These are phyloP conservation scores for Fusarium sp. DNA, from an alignment of 2,329 filamentous ascomycete species.

Conservation along the genomic window DNA sequence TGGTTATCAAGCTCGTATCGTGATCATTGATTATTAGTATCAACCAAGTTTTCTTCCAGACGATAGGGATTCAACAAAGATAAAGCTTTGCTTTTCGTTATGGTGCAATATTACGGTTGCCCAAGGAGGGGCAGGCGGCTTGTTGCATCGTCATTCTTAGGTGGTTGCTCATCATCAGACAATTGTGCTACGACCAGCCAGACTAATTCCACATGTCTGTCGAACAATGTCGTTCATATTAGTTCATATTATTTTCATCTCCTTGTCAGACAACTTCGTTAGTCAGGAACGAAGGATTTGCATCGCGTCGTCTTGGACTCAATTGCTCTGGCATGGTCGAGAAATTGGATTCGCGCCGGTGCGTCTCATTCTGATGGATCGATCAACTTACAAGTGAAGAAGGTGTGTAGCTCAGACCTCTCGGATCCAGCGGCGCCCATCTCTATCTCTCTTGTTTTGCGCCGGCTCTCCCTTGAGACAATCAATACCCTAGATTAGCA, in stretches of 20 bases:
- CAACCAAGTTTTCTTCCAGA: too few species aligned
- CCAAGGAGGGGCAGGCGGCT: conserved; percentile 30
- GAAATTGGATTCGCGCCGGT: conserved; percentile 37
- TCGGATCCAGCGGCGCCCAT: conserved; percentile 35
- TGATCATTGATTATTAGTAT: conserved; percentile 29
- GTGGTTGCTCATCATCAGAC: conserved; percentile 45
- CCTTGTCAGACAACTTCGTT: conserved; percentile 29
- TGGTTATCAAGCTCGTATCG: conserved; percentile 10
- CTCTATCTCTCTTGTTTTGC: conserved; percentile 29
- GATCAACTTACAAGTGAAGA: conserved; percentile 22
- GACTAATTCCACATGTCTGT: conserved; percentile 14
- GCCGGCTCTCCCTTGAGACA: conserved; percentile 20
- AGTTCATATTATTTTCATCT: conserved; percentile 22
- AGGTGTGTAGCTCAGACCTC: conserved; percentile 37
- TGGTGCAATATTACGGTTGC: conserved; percentile 9
- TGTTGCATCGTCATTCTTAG: conserved; percentile 46
- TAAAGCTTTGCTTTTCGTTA: conserved; percentile 12
- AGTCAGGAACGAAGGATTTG: conserved; percentile 40
- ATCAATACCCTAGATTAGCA: conserved; percentile 12
- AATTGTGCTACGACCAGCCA: conserved; percentile 15
- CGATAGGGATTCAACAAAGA: too few species aligned
- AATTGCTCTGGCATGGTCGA: conserved; percentile 33
- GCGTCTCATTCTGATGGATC: conserved; percentile 29
- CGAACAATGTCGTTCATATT: conserved; percentile 11
- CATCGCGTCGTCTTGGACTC: conserved; percentile 6